Base-by-base conservation (phyloP, 2,329 filamentous ascomycete genomes). In the Chalaropsis thielavioides region DNA sequence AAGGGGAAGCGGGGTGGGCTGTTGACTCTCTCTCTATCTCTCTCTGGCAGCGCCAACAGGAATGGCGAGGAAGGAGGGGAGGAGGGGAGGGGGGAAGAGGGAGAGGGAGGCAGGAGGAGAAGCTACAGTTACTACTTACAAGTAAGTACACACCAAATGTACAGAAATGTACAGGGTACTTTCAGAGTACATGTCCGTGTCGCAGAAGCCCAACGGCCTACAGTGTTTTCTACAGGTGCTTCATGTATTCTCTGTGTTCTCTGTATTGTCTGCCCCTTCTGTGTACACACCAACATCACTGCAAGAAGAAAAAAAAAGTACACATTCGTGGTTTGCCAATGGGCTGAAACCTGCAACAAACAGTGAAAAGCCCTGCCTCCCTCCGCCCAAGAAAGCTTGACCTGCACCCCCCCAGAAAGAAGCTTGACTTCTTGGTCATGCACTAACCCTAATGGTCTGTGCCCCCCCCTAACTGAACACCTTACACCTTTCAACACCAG, bases 1-100 rank as follows among this genome's bases (percentile, higher is more conserved):
- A 66, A 60, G 41, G 41, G 49, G 62, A 64, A 64, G 62, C 62
- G 62, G 62, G 62, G 62, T 64, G 62, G 41, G 60, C 44, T 35
- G 60, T 22, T 62, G 19, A 24, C 44, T 49, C 44, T 49, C 4
- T 17, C 46, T 51, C 46, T 51, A 10, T 17, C 22, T 51, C 41
- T 35, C 27, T 41, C n/a, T n/a, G n/a, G n/a, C n/a, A n/a, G n/a
- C n/a, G n/a, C n/a, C n/a, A n/a, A n/a, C n/a, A n/a, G n/a, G n/a
- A n/a, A n/a, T n/a, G 44, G 17, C 19, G 35, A 17, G 8, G 40
- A 22, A 24, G 35, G n/a, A 61, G 22, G 35, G 22, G 35, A n/a
- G 31, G 35, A 27, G 13, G 46, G 7, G 35, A 38, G 35, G 22
- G 2, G 22, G 19, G 24, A 27, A 15, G 46, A 49, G 44, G 49